Base-by-base conservation (phyloP, 2,329 filamentous ascomycete species). In the Plectosphaerella plurivora region DNA sequence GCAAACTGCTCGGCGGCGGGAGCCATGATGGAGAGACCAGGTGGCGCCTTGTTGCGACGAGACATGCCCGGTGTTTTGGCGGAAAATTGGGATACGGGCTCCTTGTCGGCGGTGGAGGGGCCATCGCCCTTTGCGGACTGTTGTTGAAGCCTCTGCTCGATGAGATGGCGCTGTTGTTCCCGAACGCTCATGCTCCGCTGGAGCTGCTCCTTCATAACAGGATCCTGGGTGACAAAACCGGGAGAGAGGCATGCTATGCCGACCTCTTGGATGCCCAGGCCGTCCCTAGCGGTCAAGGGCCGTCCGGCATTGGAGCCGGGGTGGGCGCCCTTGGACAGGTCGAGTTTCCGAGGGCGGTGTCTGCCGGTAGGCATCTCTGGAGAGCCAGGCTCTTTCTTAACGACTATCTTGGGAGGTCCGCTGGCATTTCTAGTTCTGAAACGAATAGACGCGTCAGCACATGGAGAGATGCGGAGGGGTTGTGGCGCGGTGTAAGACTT, bases 321-420 rank as follows among this genome's bases (percentile, higher is more conserved):
- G 47, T 72, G 65, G 1, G 72, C 73, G 60, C 81, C 81, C 66
- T 86, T 86, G 57, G 89, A 89, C 33, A 95, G 79, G 68, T 94
- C 89, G 53, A 95, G 79, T 64, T 84, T 87, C 63, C 87, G 82
- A 14, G 89, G 89, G 53, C 89, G 82, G 63, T 90, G 89, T 49
- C 89, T 82, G 51, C 87, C 82, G 54, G 84, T 82, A 50, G 84
- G 78, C 63, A 94, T 83, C 57, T 88, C 88, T 51, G 93, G 93
- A 46, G 93, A 97, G 42, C 88, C 83, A 35, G 92, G 92, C 70
- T 99, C 94, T 72, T 97, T 97, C 78, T 97, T 97, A 54, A 99
- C 92, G 58, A 96, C 81, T 57, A 97, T 95, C 73, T 90, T 92
- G 41, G 89, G 89, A 25, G 72, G 69, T 45, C 73, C 77, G 68